These are phyloP conservation scores for Lactarius akahatsu DNA, from an alignment of 768 basidiomycete genomes.

Conservation along the genomic window DNA sequence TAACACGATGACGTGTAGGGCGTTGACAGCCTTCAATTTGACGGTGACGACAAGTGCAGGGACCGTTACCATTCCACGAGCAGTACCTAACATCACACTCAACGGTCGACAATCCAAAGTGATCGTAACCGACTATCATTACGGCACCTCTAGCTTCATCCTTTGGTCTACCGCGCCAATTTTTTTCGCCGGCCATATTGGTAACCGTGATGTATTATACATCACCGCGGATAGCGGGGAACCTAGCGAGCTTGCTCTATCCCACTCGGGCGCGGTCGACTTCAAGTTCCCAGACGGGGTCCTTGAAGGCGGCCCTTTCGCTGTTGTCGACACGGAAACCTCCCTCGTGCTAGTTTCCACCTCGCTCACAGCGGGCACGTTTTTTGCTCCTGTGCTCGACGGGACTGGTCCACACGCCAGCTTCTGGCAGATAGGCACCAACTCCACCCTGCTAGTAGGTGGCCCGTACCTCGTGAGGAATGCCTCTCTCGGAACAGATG, in stretches of 20 bases:
- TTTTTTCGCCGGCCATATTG: conserved; percentile 58
- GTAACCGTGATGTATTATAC: conserved; percentile 42
- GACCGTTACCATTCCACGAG: conserved; percentile 54
- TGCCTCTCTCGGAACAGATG: conserved; percentile 35
- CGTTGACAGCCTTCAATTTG: conserved; percentile 55
- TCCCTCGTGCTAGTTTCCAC: conserved; percentile 72
- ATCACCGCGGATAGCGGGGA: conserved; percentile 40
- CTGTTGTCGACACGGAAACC: conserved; percentile 62
- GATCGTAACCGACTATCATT: conserved; percentile 68
- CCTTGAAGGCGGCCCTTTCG: conserved; percentile 51
- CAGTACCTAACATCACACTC: conserved; percentile 55
- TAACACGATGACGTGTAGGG: conserved; percentile 35
- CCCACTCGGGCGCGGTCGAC: conserved; percentile 17
- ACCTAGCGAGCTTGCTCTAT: conserved; percentile 38
- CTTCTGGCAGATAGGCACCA: conserved; percentile 75
- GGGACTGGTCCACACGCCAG: conserved; percentile 47
- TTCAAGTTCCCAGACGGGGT: conserved; percentile 55
- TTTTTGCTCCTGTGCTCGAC: conserved; percentile 70
- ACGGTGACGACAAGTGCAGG: conserved; percentile 56
- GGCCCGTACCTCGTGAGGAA: conserved; percentile 50
- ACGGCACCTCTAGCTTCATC: conserved; percentile 56
- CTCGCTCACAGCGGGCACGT: conserved; percentile 60
- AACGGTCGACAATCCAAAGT: conserved; percentile 73
- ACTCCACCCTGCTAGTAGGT: conserved; percentile 56
- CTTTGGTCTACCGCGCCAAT: conserved; percentile 74